Base-by-base conservation (phyloP, 2,329 filamentous ascomycete genomes). In the Tolypocladium amazonense region DNA sequence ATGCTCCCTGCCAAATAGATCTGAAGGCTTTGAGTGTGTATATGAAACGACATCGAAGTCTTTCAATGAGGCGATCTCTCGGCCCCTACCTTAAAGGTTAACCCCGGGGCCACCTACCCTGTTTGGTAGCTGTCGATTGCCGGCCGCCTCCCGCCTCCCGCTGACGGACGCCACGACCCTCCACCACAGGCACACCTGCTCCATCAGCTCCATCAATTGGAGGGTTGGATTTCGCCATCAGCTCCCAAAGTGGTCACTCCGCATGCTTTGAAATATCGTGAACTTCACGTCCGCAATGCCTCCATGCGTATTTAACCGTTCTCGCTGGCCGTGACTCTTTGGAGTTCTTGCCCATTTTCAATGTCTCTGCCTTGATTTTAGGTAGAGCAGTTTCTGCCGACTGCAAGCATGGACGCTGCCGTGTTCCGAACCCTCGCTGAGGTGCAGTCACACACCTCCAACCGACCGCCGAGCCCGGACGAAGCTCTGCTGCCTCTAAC, bases 391-490 rank as follows among this genome's bases (percentile, higher is more conserved):
- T 14, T 53, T n/a, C 47, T 53, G 30, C 50, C 14, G 9, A 23
- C 35, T 7, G 20, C 4, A 23, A 35, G 18, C 30, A 75, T 75
- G 74, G 71, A 74, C 25, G 64, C 72, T 4, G 61, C 69, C 6
- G 65, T 73, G 56, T 60, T 76, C 39, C 65, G 64, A n/a, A 66
- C 67, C 38, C 65, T 76, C 9, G 67, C 72, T 57, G 65, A 71
- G 57, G 69, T 75, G 6, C 66, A 72, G 56, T 69, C 72, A 47
- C 47, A 25, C 55, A 57, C 63, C 9, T 59, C 60, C 55, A 30
- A 50, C 56, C 63, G 60, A 14, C 61, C 66, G 2, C 61, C 58
- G 23, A 60, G 30, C 9, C 61, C 33, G 23, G 62, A 68, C 37
- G 65, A 67, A 41, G 59, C 62, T 23, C 65, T 62, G 58, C 62